These are phyloP conservation scores for Amaranthus hypochondriacus DNA, from an alignment of 148 eudicot species.

Conservation along the genomic window DNA sequence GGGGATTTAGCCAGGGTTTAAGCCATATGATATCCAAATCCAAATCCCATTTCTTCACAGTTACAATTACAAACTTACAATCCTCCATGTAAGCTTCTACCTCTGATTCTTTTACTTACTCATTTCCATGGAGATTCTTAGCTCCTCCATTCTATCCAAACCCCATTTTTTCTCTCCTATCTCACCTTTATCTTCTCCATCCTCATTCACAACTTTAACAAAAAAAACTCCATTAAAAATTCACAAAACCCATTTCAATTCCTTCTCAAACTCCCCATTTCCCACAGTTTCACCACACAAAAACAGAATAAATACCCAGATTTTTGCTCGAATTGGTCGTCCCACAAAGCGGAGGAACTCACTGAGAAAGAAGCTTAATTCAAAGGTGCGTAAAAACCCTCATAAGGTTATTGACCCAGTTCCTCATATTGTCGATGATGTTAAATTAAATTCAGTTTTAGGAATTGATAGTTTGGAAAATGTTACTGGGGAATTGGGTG, in stretches of 20 bases:
- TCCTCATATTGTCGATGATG: constrained; percentile 27
- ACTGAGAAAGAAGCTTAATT: constrained; percentile 58
- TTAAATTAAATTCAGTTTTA: constrained; percentile 19
- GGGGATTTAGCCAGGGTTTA: constrained; percentile 16
- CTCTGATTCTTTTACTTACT: background rate
- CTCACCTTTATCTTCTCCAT: constrained; percentile 20
- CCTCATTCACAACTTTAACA: constrained; percentile 22
- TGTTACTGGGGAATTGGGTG: constrained; percentile 12
- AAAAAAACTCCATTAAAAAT: constrained; percentile 27
- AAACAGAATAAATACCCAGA: constrained; percentile 24
- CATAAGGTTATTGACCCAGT: constrained; percentile 22
- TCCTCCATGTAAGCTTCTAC: background rate
- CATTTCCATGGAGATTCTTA: constrained; percentile 37
- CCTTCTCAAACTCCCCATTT: constrained; percentile 16
- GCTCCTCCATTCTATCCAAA: constrained; percentile 17
- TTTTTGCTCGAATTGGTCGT: constrained; percentile 48
- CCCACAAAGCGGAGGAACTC: constrained; percentile 53
- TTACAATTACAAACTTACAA: too few relatives aligned
- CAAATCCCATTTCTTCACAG: too few relatives aligned
- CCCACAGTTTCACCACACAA: constrained; percentile 19
- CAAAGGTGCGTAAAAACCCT: constrained; percentile 40
- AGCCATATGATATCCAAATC: background rate
- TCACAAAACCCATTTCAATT: constrained; percentile 26
- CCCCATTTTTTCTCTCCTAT: constrained; percentile 2
- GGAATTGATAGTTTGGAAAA: constrained; percentile 17